phyloP scores from a whole-genome alignment of 495 filamentous ascomycete genomes.

The Penicillium bialowiezense region DNA sequence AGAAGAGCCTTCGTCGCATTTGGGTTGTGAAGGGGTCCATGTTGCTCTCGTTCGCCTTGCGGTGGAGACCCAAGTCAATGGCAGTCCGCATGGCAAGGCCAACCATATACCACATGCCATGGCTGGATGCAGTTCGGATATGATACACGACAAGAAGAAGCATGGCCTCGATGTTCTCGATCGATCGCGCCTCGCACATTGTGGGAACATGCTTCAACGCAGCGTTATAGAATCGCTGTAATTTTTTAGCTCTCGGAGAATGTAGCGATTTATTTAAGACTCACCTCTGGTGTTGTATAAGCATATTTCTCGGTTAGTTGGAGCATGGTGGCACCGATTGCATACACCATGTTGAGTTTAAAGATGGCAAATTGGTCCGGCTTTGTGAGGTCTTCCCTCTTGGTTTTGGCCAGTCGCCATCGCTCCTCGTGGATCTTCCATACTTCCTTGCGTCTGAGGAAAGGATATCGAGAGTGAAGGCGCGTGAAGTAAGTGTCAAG shows the following conservation, averaged over 20 bases:
- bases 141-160: conserved; percentile 52
- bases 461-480: conserved; percentile 49
- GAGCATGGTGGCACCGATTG: conserved; percentile 50
- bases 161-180: conserved; percentile 57
- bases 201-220: conserved; percentile 50
- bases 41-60: conserved; percentile 46
- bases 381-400: conserved; percentile 36
- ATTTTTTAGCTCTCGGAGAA: too few species aligned
- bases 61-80: conserved; percentile 52
- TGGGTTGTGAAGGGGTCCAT: conserved; percentile 47
- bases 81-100: conserved; percentile 54
- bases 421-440: conserved; percentile 45
- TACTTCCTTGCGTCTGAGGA: conserved; percentile 45
- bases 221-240: conserved; percentile 44
- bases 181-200: conserved; percentile 48
- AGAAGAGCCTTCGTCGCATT: conserved; percentile 50
- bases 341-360: conserved; percentile 52
- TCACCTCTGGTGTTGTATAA: conserved; percentile 44
- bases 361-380: conserved; percentile 49
- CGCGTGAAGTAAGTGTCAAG: conserved; percentile 45
- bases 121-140: conserved; percentile 48
- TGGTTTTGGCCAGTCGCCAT: conserved; percentile 39
- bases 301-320: conserved; percentile 47
- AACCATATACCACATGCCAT: conserved; percentile 58
- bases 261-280: too few species aligned